phyloP scores from a whole-genome alignment of 257 asterid genomes.

The Petunia secreta region DNA sequence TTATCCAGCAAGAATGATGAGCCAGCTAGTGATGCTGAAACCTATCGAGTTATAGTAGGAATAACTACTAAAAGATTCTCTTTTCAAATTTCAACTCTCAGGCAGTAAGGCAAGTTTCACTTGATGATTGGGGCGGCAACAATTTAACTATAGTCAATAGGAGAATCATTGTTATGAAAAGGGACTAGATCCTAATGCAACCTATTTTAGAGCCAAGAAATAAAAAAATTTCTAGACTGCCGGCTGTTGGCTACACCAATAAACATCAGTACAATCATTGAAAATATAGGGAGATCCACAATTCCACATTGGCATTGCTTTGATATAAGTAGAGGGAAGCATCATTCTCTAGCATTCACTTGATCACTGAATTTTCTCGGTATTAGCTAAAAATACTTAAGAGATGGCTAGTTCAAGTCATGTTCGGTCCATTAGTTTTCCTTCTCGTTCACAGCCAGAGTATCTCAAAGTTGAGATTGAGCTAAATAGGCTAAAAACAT shows the following conservation, averaged over 20 bases:
- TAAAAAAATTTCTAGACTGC: not conserved
- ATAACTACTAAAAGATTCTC: not conserved
- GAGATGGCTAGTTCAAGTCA: constrained; percentile 53
- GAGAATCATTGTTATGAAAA: not conserved
- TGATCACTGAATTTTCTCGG: not conserved
- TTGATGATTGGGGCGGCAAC: constrained; percentile 19
- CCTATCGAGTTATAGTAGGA: not conserved
- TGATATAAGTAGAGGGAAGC: not conserved
- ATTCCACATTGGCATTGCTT: not conserved
- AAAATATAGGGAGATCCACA: not conserved
- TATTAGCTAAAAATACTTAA: not conserved
- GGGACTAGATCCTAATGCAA: constrained; percentile 5
- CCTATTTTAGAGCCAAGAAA: not conserved
- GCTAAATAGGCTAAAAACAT: constrained; percentile 36
- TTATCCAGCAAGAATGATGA: constrained; percentile 14
- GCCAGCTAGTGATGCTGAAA: constrained; percentile 20
- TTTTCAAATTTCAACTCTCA: constrained; percentile 4
- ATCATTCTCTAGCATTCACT: constrained; percentile 12
- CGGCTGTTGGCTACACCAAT: constrained; percentile 20
- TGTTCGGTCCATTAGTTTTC: constrained; percentile 59
- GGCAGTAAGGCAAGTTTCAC: not conserved
- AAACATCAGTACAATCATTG: constrained; percentile 15
- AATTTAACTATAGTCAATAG: not conserved
- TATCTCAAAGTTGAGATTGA: constrained; percentile 35
- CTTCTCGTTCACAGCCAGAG: constrained; percentile 49